phyloP scores from a whole-genome alignment of 1,284 basidiomycete genomes.

The Puccinia hordei region DNA sequence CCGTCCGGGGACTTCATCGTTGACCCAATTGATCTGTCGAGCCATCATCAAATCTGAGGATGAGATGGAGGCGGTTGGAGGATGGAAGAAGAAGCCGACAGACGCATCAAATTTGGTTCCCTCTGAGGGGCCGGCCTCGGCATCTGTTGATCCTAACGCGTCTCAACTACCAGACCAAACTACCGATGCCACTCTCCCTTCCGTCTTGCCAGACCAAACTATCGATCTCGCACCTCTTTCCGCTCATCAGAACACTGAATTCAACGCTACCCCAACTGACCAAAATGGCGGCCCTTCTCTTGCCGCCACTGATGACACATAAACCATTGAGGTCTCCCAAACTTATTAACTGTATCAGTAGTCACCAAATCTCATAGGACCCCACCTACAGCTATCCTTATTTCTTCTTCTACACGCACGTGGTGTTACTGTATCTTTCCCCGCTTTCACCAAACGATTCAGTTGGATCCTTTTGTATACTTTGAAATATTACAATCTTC shows the following conservation, averaged over 20 bases:
- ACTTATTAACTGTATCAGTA: no score
- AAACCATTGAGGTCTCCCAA: no score
- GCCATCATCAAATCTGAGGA: conserved; percentile 28
- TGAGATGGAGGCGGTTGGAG: conserved; percentile 19
- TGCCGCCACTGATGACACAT: background rate
- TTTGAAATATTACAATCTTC: no score
- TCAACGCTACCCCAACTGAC: no score
- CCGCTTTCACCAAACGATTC: no score
- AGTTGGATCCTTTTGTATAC: no score
- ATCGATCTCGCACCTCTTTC: no score
- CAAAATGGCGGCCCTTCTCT: background rate
- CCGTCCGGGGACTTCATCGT: conserved; percentile 44
- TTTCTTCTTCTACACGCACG: no score
- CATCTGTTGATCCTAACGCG: background rate
- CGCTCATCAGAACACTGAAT: no score
- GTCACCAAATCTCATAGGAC: no score
- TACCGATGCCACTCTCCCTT: background rate
- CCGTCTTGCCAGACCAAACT: background rate
- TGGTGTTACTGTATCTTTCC: no score
- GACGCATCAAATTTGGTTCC: background rate
- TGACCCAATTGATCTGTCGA: conserved; percentile 43
- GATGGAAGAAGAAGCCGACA: conserved; percentile 30
- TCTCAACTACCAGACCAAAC: background rate
- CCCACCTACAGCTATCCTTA: no score
- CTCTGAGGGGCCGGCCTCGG: background rate